Conservation (phyloP, 2,329 filamentous ascomycete genomes). For the Apiospora saccharicola region DNA sequence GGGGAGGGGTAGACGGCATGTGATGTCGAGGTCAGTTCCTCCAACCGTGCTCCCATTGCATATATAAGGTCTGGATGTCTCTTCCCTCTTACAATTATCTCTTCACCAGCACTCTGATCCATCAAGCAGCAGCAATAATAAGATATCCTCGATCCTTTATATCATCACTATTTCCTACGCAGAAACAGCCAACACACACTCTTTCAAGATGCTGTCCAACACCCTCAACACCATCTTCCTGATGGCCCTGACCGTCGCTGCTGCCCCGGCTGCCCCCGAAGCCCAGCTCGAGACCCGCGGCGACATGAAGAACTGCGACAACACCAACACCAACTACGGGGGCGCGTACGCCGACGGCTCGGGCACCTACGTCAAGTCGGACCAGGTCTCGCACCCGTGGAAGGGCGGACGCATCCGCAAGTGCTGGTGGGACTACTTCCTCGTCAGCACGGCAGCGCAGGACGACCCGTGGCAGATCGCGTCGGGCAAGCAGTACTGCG, state of each 20-base stretch:
- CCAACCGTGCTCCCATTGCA: neutral
- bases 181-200: neutral
- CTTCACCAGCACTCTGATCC: neutral
- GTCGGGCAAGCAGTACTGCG: neutral
- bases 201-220: neutral
- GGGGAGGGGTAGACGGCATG: neutral
- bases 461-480: neutral
- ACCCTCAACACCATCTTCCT: neutral
- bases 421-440: constrained; percentile 1
- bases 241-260: constrained; percentile 2
- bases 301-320: neutral
- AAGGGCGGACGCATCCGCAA: neutral
- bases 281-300: neutral
- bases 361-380: neutral
- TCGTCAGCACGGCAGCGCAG: neutral
- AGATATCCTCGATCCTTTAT: neutral
- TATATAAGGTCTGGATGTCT: neutral
- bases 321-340: neutral
- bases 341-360: neutral
- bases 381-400: neutral
- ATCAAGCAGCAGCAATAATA: neutral
- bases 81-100: neutral
- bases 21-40: neutral
- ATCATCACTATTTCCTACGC: neutral
- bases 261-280: neutral